Conservation (phyloP, 768 basidiomycete genomes). For the Rhizopogon salebrosus region DNA sequence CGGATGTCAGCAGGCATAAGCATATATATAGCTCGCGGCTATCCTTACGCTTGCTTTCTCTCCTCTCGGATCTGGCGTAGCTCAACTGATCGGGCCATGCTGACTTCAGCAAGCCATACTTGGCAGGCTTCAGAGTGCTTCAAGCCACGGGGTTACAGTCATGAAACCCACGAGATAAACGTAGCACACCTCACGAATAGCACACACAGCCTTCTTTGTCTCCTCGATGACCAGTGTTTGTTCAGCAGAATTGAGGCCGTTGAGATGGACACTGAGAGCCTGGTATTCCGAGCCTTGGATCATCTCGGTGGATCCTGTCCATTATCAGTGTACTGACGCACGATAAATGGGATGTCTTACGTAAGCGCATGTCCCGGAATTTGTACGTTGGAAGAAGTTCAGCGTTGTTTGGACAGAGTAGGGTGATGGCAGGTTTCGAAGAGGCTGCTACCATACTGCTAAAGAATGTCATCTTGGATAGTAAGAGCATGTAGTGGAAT, state of each 20-base stretch:
- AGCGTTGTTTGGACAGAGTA: not conserved
- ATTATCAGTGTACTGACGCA: not conserved
- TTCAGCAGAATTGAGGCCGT: not conserved
- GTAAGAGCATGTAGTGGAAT: slow-evolving; percentile 8
- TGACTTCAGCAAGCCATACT: slow-evolving; percentile 19
- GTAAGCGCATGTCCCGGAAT: not conserved
- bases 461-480: not conserved
- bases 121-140: slow-evolving; percentile 23
- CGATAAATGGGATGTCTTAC: not conserved
- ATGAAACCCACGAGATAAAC: not conserved
- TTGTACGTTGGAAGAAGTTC: not conserved
- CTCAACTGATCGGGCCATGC: slow-evolving; percentile 12
- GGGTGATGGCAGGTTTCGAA: not conserved
- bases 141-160: not conserved
- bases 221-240: not conserved
- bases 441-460: not conserved
- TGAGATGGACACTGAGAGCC: not conserved
- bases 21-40: not conserved
- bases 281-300: not conserved
- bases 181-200: not conserved
- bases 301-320: slow-evolving; percentile 1
- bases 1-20: slow-evolving; percentile 3
- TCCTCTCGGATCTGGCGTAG: slow-evolving; percentile 19
- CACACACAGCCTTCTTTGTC: not conserved
- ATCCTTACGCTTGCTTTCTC: slow-evolving; percentile 22